Conservation (phyloP, 768 basidiomycete genomes). For the Cyathus striatus region DNA sequence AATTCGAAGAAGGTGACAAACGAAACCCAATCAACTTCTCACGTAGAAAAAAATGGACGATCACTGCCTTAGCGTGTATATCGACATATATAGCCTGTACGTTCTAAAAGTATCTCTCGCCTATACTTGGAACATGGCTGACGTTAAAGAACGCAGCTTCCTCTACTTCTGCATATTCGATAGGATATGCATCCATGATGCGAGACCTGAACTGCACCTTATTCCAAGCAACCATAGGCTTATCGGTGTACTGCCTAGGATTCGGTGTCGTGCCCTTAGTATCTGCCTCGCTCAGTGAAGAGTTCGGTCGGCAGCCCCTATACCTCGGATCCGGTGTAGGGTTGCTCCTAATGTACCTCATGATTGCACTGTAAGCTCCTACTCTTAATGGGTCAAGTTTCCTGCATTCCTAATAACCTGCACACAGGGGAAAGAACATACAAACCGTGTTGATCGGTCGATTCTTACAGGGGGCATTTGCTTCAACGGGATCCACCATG, state of each 20-base stretch:
- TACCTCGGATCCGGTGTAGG: conserved; percentile 45
- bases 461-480: conserved; percentile 62
- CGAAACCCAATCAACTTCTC: conserved; percentile 33
- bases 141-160: too few species aligned
- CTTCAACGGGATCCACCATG: conserved; percentile 67
- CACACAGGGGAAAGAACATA: conserved; percentile 39
- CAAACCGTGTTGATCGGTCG: conserved; percentile 62
- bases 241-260: conserved; percentile 52
- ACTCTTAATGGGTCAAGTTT: neutral
- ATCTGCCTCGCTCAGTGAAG: conserved; percentile 64
- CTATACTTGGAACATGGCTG: too few species aligned
- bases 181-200: conserved; percentile 55
- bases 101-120: too few species aligned
- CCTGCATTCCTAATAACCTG: neutral
- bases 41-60: conserved; percentile 35
- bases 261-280: conserved; percentile 59
- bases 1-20: conserved; percentile 15
- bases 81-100: conserved; percentile 37
- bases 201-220: conserved; percentile 36
- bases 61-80: conserved; percentile 38
- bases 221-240: conserved; percentile 40
- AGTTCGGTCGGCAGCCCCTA: conserved; percentile 57
- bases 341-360: conserved; percentile 46
- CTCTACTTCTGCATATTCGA: conserved; percentile 43
- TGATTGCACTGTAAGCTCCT: conserved; percentile 34